Base-by-base conservation (phyloP, 2,329 filamentous ascomycete species). In the Xylaria polymorpha region DNA sequence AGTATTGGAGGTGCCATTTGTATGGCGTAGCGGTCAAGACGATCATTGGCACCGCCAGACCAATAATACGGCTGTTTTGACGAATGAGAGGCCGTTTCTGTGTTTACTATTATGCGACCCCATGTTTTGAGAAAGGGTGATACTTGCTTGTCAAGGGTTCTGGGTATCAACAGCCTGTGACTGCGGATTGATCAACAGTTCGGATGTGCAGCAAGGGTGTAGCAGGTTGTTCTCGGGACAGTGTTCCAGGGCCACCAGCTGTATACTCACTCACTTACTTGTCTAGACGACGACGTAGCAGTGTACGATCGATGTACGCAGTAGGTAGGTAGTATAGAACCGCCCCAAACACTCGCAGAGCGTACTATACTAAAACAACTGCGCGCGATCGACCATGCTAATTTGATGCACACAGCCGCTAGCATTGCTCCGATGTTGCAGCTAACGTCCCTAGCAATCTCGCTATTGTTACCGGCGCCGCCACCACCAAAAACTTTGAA, bases 21-120 rank as follows among this genome's bases (percentile, higher is more conserved):
- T 53, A 53, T 53, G 25, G 51, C 48, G n/a, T 68, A 57, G 72
- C 69, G 68, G 72, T 75, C 68, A 73, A 59, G 66, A 58, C 43
- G 66, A 71, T 71, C 55, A 73, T 70, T 66, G 65, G 63, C 67
- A 68, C 72, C 58, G 67, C 59, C 68, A 70, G 71, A 64, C 48
- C 44, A 62, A 67, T 69, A 64, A 65, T 64, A 57, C 32, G 37
- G 9, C 6, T 15, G 48, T 59, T 39, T 25, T 43, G 59, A 46
- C 64, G 67, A 71, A 73, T 67, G 41, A 66, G 55, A 66, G 64
- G 43, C 64, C 64, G 37, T 66, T 56, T 58, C 59, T 60, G 51
- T 65, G 55, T 41, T 55, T 55, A 44, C 41, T n/a, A 37, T 66
- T 66, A 72, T 69, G 69, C 69, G 56, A 65, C 63, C 61, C 63